Evolutionary conservation across 805 yeast genomes (phyloP).

Genomic region (Zygoascus tannicola): DNA sequence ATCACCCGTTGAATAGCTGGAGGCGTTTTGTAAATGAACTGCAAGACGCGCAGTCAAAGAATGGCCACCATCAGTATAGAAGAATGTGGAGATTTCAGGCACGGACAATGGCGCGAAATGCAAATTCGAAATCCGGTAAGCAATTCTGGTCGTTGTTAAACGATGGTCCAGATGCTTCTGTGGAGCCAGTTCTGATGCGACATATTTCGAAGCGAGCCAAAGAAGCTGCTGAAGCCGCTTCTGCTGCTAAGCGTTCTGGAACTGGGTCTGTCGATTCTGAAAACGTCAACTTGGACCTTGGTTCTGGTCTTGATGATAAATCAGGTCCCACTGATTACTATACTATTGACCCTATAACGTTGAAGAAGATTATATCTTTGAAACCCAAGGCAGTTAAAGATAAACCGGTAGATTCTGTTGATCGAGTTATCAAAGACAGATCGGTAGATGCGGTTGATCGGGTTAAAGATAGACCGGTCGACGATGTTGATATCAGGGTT

Average conservation of each 20-base stretch:
- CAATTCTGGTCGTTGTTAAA: not conserved
- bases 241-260: not conserved
- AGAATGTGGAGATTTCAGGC: too few relatives aligned
- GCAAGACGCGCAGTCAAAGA: too few relatives aligned
- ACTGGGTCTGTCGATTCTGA: not conserved
- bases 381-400: not conserved
- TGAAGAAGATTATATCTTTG: constrained; percentile 5
- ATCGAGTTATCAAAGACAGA: not conserved
- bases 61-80: too few relatives aligned
- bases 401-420: not conserved
- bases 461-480: too few relatives aligned
- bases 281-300: not conserved
- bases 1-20: too few relatives aligned
- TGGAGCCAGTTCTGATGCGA: not conserved
- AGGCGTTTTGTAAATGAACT: too few relatives aligned
- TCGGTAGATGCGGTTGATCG: too few relatives aligned
- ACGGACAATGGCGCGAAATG: too few relatives aligned
- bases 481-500: too few relatives aligned
- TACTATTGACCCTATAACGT: constrained; percentile 8
- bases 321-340: not conserved
- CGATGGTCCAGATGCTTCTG: not conserved
- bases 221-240: not conserved
- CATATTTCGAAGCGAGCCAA: not conserved
- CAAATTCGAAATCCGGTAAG: too few relatives aligned
- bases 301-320: not conserved